A percentile compares a stretch with the other conserved stretches of the same genome.
Conservation (phyloP, 192 early-diverging fungal genomes). For the Linnemannia exigua region DNA sequence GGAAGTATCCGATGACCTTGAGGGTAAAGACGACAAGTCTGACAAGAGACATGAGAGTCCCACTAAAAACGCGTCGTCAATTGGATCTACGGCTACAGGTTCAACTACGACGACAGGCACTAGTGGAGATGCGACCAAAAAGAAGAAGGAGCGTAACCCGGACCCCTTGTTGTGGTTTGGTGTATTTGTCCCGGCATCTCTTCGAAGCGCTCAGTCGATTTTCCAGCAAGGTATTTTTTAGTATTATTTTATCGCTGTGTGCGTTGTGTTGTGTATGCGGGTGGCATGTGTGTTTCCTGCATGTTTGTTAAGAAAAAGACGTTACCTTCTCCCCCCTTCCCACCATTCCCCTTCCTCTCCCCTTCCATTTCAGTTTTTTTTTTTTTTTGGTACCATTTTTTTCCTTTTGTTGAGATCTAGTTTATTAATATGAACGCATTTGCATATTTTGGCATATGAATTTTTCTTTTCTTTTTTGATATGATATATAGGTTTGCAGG, state of each 20-base stretch:
- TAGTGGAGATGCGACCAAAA: constrained; percentile 1
- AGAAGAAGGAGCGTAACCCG: constrained; percentile 46
- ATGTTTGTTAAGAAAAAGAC: too few relatives aligned
- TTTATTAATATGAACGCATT: not conserved
- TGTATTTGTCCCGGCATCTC: constrained; percentile 46
- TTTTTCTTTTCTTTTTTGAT: not conserved
- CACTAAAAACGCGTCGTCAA: not conserved
- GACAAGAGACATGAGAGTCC: too few relatives aligned
- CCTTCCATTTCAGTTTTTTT: not conserved
- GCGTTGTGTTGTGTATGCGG: too few relatives aligned
- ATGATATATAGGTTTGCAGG: constrained; percentile 26
- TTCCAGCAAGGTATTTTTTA: constrained; percentile 41
- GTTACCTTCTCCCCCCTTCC: too few relatives aligned
- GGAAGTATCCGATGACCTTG: too few relatives aligned
- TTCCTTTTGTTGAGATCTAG: not conserved
- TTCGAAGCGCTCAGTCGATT: constrained; percentile 38
- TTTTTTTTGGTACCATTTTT: not conserved
- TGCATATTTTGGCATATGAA: constrained; percentile 2
- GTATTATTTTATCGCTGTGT: too few relatives aligned
- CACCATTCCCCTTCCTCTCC: not conserved
- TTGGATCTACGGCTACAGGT: not conserved
- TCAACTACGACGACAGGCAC: not conserved
- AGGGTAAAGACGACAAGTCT: too few relatives aligned
- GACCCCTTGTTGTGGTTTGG: constrained; percentile 55
- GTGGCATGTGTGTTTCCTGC: too few relatives aligned